Percentiles rank a stretch among this genome's conserved stretches.
These are phyloP conservation scores for Globisporangium orthogonon DNA, from an alignment of 352 stramenopile species.

Conservation along the genomic window DNA sequence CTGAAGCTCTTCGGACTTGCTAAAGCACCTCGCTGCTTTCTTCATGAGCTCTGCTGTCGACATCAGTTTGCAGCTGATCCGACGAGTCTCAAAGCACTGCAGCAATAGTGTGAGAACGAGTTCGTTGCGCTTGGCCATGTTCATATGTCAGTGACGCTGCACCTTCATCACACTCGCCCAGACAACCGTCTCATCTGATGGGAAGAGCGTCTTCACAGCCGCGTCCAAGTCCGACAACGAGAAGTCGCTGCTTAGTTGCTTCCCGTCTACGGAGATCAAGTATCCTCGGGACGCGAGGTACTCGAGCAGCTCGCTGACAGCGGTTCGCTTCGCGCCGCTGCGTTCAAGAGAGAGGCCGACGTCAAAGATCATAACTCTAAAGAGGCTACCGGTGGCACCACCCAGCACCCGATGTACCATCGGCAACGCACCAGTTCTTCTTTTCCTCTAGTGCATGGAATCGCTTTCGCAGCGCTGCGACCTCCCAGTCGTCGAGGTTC, in stretches of 20 bases:
- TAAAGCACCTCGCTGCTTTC: slow-evolving; percentile 24
- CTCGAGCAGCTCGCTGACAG: slow-evolving; percentile 1
- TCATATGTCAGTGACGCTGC: neutral
- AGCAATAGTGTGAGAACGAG: neutral
- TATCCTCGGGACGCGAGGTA: slow-evolving; percentile 6
- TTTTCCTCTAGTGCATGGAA: slow-evolving; percentile 41
- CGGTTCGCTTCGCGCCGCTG: slow-evolving; percentile 9
- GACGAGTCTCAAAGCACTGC: slow-evolving; percentile 19
- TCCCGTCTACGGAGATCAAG: neutral
- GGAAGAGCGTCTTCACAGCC: slow-evolving; percentile 8
- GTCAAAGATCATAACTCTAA: neutral
- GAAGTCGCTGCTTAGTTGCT: neutral
- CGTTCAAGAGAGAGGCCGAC: neutral
- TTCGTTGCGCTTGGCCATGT: neutral
- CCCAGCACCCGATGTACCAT: too few species aligned
- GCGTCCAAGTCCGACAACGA: neutral
- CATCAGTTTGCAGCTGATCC: slow-evolving; percentile 26
- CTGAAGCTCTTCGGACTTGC: slow-evolving; percentile 27
- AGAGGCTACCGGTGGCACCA: neutral
- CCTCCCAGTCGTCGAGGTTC: slow-evolving; percentile 44
- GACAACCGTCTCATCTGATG: slow-evolving; percentile 1
- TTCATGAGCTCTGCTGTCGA: slow-evolving; percentile 17
- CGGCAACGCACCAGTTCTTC: slow-evolving; percentile 23
- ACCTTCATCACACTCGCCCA: slow-evolving; percentile 16
- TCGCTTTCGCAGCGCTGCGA: slow-evolving; percentile 35